A percentile compares a stretch with the other conserved stretches of the same genome.
phyloP scores from a whole-genome alignment of 257 asterid genomes.

The Forsythia viridissima region DNA sequence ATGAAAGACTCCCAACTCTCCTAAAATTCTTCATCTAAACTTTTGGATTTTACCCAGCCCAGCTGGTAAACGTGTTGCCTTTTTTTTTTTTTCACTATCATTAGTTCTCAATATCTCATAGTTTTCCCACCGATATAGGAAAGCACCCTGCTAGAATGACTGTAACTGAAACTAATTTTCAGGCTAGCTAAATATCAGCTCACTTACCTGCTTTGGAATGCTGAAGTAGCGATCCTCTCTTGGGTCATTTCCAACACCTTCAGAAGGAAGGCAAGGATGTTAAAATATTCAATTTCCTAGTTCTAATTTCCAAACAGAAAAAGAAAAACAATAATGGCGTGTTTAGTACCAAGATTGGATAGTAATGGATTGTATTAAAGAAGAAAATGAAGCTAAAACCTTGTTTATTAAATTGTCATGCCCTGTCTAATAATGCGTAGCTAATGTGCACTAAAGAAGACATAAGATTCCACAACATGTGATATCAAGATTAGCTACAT shows the following conservation, averaged over 20 bases:
- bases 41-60: neutral
- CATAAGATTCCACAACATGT: neutral
- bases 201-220: slow-evolving; percentile 86
- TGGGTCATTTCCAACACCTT: slow-evolving; percentile 96
- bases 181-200: neutral
- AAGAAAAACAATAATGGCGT: no score
- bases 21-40: neutral
- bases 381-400: no score
- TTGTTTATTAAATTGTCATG: no score
- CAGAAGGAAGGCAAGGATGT: slow-evolving; percentile 11
- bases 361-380: no score
- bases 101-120: neutral
- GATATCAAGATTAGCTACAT: neutral
- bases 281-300: neutral
- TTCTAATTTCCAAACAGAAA: neutral
- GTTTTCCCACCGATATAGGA: neutral
- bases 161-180: neutral
- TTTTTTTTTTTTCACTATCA: neutral
- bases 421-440: no score
- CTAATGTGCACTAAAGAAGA: neutral
- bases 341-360: no score
- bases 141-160: neutral
- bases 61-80: no score
- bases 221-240: slow-evolving; percentile 97
- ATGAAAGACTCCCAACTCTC: neutral